Evolutionary conservation across 331 rosid genomes (phyloP), one percentile per base, ranked within the genome.

Genomic region (Telfairia occidentalis): DNA sequence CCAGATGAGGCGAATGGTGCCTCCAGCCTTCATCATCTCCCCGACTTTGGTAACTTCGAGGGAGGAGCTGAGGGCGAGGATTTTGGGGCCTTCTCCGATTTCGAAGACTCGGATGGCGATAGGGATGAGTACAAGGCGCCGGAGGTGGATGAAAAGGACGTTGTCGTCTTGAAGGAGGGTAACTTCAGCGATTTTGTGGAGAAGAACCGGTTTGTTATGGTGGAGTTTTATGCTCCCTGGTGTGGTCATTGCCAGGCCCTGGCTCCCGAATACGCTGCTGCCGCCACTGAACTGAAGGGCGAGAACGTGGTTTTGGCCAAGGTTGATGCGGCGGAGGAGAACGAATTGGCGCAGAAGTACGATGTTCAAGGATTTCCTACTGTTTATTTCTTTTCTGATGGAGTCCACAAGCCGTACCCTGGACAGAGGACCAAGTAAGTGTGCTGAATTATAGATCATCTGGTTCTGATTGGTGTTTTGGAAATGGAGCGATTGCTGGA

Each of bases 161-260:
- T 95, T 52, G 87, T 89, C 74, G 93, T 95, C 63, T 84, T 95
- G 89, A 95, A 87, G 81, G 97, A 83, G 2, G 81, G 81, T 24
- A 95, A 95, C 65, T 95, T 95, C 89, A 89, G 79, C 63, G 90
- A 84, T 29, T 80, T 81, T 34, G 30, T 92, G 9, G 85, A 85
- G 82, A 89, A 82, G 9, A 88, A 90, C 35, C 84, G 76, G 45
- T 92, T 80, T 78, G 97, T 95, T 0, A 70, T 95, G 96, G 99
- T 95, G 15, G 97, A 95, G 78, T 95, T 95, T 85, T 95, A 95
- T 71, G 99, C 99, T 12, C 96, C 99, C 5, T 95, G 99, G 99
- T 95, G 99, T 60, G 99, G 97, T 9, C 99, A 95, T 81, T 92
- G 99, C 80, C 96, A 95, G 81, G 96, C 99, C 3, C 57, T 95